Evolutionary conservation across 768 basidiomycete genomes (phyloP), one percentile per base, ranked within the genome.

Genomic region (Phylloporus sp.): DNA sequence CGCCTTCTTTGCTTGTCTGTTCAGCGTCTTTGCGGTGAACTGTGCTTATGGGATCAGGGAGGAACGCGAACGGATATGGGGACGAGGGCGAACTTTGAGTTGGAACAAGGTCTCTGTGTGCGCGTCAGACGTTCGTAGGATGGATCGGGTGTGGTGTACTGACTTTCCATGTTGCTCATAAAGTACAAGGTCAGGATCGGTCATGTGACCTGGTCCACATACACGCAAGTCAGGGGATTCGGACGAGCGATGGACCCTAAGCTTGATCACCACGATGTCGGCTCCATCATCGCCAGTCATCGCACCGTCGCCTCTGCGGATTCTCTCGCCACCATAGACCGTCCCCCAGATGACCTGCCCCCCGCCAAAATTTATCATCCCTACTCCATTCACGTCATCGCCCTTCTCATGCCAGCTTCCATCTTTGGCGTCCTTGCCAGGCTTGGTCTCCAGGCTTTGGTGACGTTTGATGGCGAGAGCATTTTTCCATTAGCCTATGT

Each of bases 1-100:
- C 0, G 96, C 94, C 69, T 98, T 98, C 76, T 91, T 94, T 4
- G 96, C 92, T 70, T 99, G 96, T 41, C 89, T 80, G 65, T 77
- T 86, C 18, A 99, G 78, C 28, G 90, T 82, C 80, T 98, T 99
- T 52, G 96, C 93, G 17, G 96, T 99, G 75, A 99, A 98, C 95
- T 99, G 52, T 50, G 39, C 17, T 38, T 23, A 36, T 22, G 38
- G 38, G 20, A 43, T 55, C 43, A 56, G 56, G 49, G 39, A 14
- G 38, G 46, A 40, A 46, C 46, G 48, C 42, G 38, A 37, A 42
- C 23, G 46, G 42, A 50, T 31, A 48, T 17, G 27, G 48, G 39
- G 37, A 42, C 34, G 45, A n/a, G n/a, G 44, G 52, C 67, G 38
- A 49, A 93, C 95, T 80, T 99, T 99, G 59, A 99, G 86, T 70